Conservation (phyloP, 1,284 basidiomycete species). For the Malassezia pachydermatis region DNA sequence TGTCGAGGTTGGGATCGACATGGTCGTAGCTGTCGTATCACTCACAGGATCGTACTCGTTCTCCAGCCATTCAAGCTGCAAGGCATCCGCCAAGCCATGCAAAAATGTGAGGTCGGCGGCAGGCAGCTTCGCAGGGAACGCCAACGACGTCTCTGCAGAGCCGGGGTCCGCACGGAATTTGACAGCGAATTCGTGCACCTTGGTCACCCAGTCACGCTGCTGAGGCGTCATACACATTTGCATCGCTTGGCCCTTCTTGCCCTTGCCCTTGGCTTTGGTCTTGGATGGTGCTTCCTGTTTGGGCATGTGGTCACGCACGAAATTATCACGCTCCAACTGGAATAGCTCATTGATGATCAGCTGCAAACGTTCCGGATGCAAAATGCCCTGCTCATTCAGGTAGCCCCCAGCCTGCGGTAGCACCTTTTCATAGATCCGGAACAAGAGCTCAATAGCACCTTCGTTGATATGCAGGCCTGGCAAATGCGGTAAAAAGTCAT, state of each 20-base stretch:
- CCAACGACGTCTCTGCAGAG: no score
- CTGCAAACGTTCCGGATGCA: constrained; percentile 71
- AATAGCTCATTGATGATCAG: constrained; percentile 78
- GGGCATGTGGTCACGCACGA: constrained; percentile 79
- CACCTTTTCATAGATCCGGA: constrained; percentile 87
- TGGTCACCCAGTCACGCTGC: constrained; percentile 17
- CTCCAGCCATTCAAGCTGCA: neutral
- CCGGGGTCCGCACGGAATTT: constrained; percentile 20
- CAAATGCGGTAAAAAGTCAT: constrained; percentile 91
- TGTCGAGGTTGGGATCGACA: constrained; percentile 23
- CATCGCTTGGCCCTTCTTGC: constrained; percentile 9
- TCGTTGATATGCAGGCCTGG: constrained; percentile 96
- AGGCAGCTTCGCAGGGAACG: constrained; percentile 34
- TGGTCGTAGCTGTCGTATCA: constrained; percentile 29
- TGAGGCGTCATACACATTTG: constrained; percentile 17
- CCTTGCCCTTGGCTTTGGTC: neutral
- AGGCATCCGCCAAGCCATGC: neutral
- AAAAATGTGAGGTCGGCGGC: no score
- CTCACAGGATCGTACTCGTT: constrained; percentile 39
- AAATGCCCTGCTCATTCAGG: constrained; percentile 77
- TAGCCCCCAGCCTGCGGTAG: constrained; percentile 81
- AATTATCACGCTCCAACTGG: constrained; percentile 74
- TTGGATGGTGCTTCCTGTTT: constrained; percentile 39
- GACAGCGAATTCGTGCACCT: constrained; percentile 19
- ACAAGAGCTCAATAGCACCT: constrained; percentile 81